Evolutionary conservation across 148 eudicot species (phyloP), one percentile per base, ranked within the genome.

Genomic region (Rhododendron vialii): DNA sequence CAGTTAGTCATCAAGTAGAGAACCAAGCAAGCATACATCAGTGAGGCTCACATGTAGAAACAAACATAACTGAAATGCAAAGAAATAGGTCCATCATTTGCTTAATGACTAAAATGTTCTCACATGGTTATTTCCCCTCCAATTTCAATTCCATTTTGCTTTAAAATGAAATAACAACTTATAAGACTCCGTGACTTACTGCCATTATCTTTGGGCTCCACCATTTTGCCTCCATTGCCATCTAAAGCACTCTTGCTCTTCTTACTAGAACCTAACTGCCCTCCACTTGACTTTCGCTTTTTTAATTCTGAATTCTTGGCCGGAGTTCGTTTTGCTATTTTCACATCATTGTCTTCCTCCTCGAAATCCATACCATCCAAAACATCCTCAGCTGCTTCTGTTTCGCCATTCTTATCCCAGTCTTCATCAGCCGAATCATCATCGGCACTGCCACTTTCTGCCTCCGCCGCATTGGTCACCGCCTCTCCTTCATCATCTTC

Each of bases 381-480:
- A 47, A 86, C 89, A 63, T 92, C 94, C 74, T 91, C 94, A 7
- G 51, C 89, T 13, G 38, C 91, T 84, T 88, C 94, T 10, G 82
- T 88, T 53, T 86, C 92, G 38, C n/a, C 92, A 86, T 85, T 92
- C 86, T 83, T 89, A 36, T 89, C 93, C 99, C 99, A 96, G 84
- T 96, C 96, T 88, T 94, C 98, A 73, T 94, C 99, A 0, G 88
- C 89, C 8, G 92, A 93, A 90, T 94, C 96, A 84, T 92, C 96
- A 83, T 91, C 93, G 33, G 30, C 88, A 17, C 67, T 79, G 15
- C 30, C 85, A 48, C 80, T 85, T 47, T 73, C 87, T 33, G 69
- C 78, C 73, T 74, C 88, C 77, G 26, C 88, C 26, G 55, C 51
- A 50, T 75, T 76, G 9, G n/a, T 77, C 20, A 7, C 69, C 24